Evolutionary conservation across 768 basidiomycete species (phyloP), one percentile per base, ranked within the genome.

Genomic region (Lentinula detonsa): DNA sequence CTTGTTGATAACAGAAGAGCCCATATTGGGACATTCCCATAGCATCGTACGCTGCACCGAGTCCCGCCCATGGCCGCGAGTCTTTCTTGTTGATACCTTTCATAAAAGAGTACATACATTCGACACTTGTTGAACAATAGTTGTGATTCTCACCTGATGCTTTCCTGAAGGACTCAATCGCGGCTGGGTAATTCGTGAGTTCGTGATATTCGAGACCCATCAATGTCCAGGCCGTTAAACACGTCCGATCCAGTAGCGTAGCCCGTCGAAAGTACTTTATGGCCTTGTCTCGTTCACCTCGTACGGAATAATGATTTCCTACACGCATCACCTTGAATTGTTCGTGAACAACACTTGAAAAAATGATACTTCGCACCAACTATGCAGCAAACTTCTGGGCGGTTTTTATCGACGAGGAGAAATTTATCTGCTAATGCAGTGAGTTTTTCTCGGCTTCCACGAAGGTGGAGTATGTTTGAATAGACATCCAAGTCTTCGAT

Each of bases 181-280:
- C 91, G 1, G 90, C 91, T 68, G 91, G 88, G 9, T 85, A 83
- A 70, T 93, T 92, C 70, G 87, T 87, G 82, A 90, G 79, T 72
- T 93, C 91, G 49, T 91, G 83, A 65, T 85, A 92, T 69, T 91
- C 90, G 66, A 91, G 88, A 2, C 91, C 90, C 86, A 93, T 88
- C 56, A 93, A 74, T 2, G 88, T 91, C 90, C 91, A 93, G 3
- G 91, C 90, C 0, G 86, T 84, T 11, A 89, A 74, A 67, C 87
- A 92, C 3, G 84, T 87, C 46, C 86, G 77, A 69, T 93, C 88
- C n/a, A 93, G 77, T 65, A 88, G 83, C 10, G 88, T 84, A 1
- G 90, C 88, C 13, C 90, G 78, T 54, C 83, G 79, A 72, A 91
- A 93, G 70, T 91, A 91, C 62, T 84, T 83, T 60, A 89, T 83